Evolutionary conservation across 179 eudicot genomes (phyloP), one percentile per base, ranked within the genome.

Genomic region (Carnegiea gigantea): DNA sequence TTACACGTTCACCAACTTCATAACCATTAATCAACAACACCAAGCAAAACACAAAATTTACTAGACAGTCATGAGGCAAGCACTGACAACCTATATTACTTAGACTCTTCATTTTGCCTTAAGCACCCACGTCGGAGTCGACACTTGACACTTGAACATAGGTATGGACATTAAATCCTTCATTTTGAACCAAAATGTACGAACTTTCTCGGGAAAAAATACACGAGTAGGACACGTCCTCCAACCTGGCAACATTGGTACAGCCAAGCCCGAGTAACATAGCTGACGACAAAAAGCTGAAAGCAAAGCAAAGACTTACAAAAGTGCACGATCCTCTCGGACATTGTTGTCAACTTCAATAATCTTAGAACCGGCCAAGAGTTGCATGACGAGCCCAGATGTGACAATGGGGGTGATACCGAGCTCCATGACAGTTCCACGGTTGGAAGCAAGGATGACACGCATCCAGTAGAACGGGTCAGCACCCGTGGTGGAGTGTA

Each of bases 391-490:
- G 77, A 89, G 36, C 71, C 90, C 86, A 65, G 92, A 87, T 36
- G 94, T 91, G 80, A 91, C 90, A 44, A 90, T 89, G 44, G 94
- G 94, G 74, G 90, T 86, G 75, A 91, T 89, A 15, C 94, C 92
- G 28, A 89, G 91, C 89, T 91, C 94, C 94, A 91, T 91, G 57
- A 90, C 92, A 62, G 91, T 91, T 26, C 94, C 92, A 28, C 90
- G 91, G 75, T 83, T 91, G 3, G 94, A 89, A 75, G 94, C 94
- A 54, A 91, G 91, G 78, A 91, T 87, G 64, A 88, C 88, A 79
- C 94, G 88, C 94, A 91, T 91, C 91, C 90, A 89, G 71, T 91
- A 90, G 53, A 91, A 90, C 0, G 94, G 94, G 77, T 91, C 94
- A 8, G 90, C 88, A 5, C 91, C 91, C 5, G 92, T 86, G 23